Evolutionary conservation across 345 rosid species (phyloP).

Genomic region (Conringia planisiliqua): DNA sequence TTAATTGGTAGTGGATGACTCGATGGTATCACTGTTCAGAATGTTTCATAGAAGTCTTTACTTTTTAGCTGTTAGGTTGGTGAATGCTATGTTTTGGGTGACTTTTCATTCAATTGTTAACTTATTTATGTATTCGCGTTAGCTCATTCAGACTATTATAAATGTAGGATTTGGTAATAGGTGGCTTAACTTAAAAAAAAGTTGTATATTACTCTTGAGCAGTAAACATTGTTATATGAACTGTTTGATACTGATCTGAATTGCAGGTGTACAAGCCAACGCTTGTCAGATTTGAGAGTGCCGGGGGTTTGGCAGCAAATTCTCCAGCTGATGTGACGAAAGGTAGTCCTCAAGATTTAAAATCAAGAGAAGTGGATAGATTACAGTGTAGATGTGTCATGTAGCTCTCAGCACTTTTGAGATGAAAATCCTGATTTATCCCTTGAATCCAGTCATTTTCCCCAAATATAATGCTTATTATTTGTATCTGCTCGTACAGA

Average conservation of each 20-base stretch:
- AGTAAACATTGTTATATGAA: neutral
- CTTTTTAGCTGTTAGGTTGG: neutral
- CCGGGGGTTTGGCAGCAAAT: slow-evolving; percentile 68
- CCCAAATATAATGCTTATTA: neutral
- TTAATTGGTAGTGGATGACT: neutral
- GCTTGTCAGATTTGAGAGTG: slow-evolving; percentile 57
- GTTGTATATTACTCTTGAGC: neutral
- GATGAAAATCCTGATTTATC: neutral
- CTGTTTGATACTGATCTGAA: slow-evolving; percentile 16
- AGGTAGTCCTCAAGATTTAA: slow-evolving; percentile 45
- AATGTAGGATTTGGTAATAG: slow-evolving; percentile 5
- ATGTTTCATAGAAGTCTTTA: neutral
- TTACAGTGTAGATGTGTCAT: slow-evolving; percentile 5
- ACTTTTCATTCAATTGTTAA: neutral
- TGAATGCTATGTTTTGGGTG: neutral
- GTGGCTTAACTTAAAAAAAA: neutral
- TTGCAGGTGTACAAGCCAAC: slow-evolving; percentile 85
- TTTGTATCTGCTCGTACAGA: slow-evolving; percentile 40
- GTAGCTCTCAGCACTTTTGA: neutral
- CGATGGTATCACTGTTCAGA: neutral
- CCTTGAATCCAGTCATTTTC: neutral
- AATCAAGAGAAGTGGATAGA: neutral
- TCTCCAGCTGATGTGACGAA: slow-evolving; percentile 74
- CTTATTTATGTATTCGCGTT: neutral
- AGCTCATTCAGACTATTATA: neutral